Evolutionary conservation across 441 rosid species (phyloP).

Genomic region (Corymbia citriodora): DNA sequence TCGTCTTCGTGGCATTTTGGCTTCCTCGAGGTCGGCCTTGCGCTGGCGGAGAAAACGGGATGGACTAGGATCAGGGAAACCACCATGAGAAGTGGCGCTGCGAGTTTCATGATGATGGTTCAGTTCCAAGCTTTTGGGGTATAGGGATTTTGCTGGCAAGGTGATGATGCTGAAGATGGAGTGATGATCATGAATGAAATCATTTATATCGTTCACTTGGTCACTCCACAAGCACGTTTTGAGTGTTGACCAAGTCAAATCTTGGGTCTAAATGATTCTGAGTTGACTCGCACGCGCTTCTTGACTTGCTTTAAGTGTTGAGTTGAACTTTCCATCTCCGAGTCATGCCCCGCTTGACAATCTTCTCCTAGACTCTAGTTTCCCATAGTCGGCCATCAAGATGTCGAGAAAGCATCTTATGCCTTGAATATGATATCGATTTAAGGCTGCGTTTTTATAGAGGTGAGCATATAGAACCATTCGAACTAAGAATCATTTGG

Average conservation of each 20-base stretch:
- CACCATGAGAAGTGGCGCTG: neutral
- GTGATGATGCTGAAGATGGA: neutral
- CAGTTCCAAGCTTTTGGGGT: neutral
- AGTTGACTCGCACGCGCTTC: neutral
- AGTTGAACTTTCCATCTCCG: neutral
- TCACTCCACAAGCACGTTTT: neutral
- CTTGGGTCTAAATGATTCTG: neutral
- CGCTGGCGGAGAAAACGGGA: neutral
- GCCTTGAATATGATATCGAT: too few relatives aligned
- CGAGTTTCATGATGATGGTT: neutral
- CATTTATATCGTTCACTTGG: neutral
- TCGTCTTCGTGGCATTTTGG: neutral
- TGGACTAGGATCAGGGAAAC: neutral
- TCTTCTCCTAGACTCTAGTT: neutral
- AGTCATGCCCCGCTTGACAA: neutral
- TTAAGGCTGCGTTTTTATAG: too few relatives aligned
- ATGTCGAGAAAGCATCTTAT: too few relatives aligned
- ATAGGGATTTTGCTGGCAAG: neutral
- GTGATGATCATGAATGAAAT: neutral
- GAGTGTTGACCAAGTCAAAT: neutral
- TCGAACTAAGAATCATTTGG: too few relatives aligned
- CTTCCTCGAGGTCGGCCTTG: neutral
- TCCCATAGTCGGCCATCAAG: too few relatives aligned
- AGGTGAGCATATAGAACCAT: too few relatives aligned
- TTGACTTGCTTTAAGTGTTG: neutral